Evolutionary conservation across 345 rosid species (phyloP), one percentile per base, ranked within the genome.

Genomic region (Eutrema japonicum): DNA sequence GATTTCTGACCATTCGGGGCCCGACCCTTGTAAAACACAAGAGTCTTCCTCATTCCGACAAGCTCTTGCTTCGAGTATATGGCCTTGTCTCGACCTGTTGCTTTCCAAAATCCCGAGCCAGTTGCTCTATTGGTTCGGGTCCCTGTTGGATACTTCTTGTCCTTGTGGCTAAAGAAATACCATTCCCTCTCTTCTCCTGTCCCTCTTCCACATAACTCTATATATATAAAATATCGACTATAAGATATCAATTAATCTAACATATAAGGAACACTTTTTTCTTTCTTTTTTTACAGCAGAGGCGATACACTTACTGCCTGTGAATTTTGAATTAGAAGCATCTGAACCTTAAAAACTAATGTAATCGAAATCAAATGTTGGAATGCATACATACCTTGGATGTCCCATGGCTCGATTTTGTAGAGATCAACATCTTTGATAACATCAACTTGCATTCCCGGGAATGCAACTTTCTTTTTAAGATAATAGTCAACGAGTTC

Each of bases 111-210:
- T 5, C 99, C 99, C 2, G 92, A 96, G n/a, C 85, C 80, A 0
- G 99, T 95, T 56, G 99, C 99, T 79, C 97, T 85, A 68, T 95
- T 95, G 43, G 99, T 95, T 14, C 97, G 89, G 66, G 97, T 95
- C 68, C 99, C 97, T 0, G 97, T 95, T 9, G 99, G 99, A 64
- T 95, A 95, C 73, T 95, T 95, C 81, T 95, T 95, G 74, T 95
- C 97, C 72, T 92, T 95, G 52, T 95, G 96, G 78, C 97, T 95
- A 56, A 92, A 95, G 79, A 92, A 92, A 66, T 95, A 95, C 99
- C 99, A 95, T 46, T 95, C 97, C 68, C 80, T 87, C 66, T 90
- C 96, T 78, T 90, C 99, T 70, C 91, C 92, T 2, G 85, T 79
- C 60, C 96, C 93, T 60, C 93, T 81, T 38, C 84, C 83, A 85